Conservation (phyloP, 176 grass and related monocot genomes). For the Juncus effusus region DNA sequence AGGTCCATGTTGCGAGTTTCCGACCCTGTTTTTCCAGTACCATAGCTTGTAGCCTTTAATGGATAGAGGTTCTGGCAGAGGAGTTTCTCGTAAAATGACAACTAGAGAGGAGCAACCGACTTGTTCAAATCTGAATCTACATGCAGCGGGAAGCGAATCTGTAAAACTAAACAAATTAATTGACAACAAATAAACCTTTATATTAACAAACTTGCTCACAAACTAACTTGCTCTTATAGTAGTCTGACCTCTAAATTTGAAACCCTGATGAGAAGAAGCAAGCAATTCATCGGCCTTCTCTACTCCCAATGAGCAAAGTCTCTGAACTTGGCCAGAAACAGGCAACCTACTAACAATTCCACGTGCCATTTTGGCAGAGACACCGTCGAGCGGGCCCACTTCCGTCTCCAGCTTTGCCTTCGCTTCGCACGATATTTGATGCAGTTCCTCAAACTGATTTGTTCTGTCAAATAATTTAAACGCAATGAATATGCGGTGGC, state of each 20-base stretch:
- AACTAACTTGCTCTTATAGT: constrained; percentile 11
- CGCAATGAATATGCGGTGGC: constrained; percentile 82
- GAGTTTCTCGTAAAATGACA: constrained; percentile 68
- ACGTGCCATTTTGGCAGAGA: constrained; percentile 88
- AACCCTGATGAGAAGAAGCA: constrained; percentile 39
- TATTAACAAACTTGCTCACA: background rate
- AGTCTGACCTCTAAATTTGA: constrained; percentile 52
- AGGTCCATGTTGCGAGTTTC: constrained; percentile 52
- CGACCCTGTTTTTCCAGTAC: constrained; percentile 76
- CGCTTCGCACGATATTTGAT: constrained; percentile 73
- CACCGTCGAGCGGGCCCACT: constrained; percentile 85
- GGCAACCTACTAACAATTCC: constrained; percentile 92
- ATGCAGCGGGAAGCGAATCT: constrained; percentile 92
- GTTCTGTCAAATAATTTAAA: constrained; percentile 74
- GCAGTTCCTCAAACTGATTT: constrained; percentile 62
- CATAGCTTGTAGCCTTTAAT: constrained; percentile 92
- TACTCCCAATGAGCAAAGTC: constrained; percentile 72
- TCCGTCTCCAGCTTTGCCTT: constrained; percentile 88
- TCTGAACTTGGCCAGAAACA: constrained; percentile 71
- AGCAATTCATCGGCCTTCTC: constrained; percentile 75
- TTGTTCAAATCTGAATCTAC: constrained; percentile 78
- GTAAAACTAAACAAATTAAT: constrained; percentile 36
- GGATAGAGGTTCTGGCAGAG: constrained; percentile 40
- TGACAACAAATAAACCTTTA: background rate
- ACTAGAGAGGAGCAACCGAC: constrained; percentile 68